Base-by-base conservation (phyloP, 441 rosid species). In the Gossypium davidsonii region DNA sequence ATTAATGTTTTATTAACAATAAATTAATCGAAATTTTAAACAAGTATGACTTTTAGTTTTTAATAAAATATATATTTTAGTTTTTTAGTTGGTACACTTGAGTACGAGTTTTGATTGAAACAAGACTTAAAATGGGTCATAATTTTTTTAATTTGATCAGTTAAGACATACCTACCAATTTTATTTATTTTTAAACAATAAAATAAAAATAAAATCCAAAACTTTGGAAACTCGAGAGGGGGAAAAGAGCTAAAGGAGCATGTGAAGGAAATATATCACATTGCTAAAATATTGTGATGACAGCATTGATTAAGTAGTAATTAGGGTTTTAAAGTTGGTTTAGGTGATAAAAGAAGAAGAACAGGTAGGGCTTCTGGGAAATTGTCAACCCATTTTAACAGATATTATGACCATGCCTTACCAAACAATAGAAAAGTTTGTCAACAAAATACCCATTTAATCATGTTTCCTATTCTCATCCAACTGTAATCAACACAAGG, bases 331-430 rank as follows among this genome's bases (percentile, higher is more conserved):
- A n/a, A 46, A 66, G 74, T 64, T 64, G 75, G 72, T 71, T 52
- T 69, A 49, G 70, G 21, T 28, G 56, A 34, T 58, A 74, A 59
- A 52, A 70, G 42, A 34, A 34, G 42, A 71, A 52, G 46, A 70
- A 46, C 26, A 67, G 48, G 59, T 51, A 60, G 51, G 57, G 44
- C n/a, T 58, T 77, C 73, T 77, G 73, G 73, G 69, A 72, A 39
- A 52, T 73, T 76, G 88, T 82, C 81, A 82, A 84, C 79, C 53
- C 80, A 75, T 76, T 62, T 73, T 53, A 76, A 76, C 81, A 67
- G 76, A 77, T 74, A 17, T 18, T 46, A 66, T 48, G 82, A 78
- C 81, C 75, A 7, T 20, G 25, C 60, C 80, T 77, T 73, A 78
- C 81, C 87, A 60, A 81, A 72, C 77, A 76, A 66, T 15, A 5